These are phyloP conservation scores for Pichia californica DNA, from an alignment of 805 yeast genomes.

Conservation along the genomic window DNA sequence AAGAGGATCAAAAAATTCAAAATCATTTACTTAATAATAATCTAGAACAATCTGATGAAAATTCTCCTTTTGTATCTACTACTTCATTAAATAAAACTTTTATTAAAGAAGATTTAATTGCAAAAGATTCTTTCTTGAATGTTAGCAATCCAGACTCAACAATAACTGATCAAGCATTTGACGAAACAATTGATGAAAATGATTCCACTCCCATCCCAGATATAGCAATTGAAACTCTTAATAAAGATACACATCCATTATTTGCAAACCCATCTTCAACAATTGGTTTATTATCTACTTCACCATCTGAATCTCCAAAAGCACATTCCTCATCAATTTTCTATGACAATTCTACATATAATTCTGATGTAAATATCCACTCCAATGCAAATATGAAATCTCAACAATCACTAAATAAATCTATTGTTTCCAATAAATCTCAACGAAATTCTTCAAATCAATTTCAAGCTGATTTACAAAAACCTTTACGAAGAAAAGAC, in stretches of 20 bases:
- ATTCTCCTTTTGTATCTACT: neutral
- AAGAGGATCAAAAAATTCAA: too few species aligned
- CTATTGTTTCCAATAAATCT: too few species aligned
- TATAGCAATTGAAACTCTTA: neutral
- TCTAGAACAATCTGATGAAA: too few species aligned
- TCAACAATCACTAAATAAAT: too few species aligned
- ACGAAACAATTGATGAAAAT: neutral
- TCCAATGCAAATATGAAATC: neutral
- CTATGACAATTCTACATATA: neutral
- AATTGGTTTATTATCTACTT: neutral
- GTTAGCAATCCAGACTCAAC: neutral
- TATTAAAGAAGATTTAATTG: too few species aligned
- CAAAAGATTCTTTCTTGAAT: neutral
- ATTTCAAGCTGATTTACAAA: neutral
- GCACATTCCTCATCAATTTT: neutral
- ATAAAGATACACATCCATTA: neutral
- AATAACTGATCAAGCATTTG: neutral
- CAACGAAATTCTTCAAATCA: neutral
- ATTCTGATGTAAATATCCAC: neutral
- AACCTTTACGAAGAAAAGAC: neutral
- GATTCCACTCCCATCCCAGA: neutral
- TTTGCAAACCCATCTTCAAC: neutral
- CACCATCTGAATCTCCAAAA: neutral
- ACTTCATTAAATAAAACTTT: neutral
- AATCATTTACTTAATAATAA: too few species aligned